Conservation (phyloP, 306 rosid genomes). For the Begonia fuchsioides region DNA sequence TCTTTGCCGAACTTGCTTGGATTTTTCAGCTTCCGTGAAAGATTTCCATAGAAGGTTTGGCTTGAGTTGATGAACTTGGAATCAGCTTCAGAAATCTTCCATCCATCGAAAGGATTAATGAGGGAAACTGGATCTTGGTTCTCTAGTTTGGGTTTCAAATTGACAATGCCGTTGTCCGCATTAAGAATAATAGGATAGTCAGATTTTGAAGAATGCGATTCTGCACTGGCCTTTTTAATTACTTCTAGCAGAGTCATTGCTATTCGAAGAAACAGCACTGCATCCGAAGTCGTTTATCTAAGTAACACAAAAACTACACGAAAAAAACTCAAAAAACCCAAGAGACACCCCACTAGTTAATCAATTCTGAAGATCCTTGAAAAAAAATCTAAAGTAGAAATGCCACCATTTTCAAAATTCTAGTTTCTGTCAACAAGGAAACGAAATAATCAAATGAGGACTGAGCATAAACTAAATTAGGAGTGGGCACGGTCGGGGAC, state of each 20-base stretch:
- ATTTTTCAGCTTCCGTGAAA: slow-evolving; percentile 30
- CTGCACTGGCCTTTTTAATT: slow-evolving; percentile 27
- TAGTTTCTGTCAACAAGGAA: too few relatives aligned
- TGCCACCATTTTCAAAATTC: too few relatives aligned
- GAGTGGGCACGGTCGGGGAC: too few relatives aligned
- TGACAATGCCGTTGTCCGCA: slow-evolving; percentile 32
- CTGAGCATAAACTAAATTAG: too few relatives aligned
- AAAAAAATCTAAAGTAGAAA: too few relatives aligned
- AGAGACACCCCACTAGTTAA: too few relatives aligned
- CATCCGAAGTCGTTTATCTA: too few relatives aligned
- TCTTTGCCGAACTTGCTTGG: slow-evolving; percentile 17
- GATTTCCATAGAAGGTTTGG: slow-evolving; percentile 30
- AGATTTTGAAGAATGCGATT: slow-evolving; percentile 17
- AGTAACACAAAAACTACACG: too few relatives aligned
- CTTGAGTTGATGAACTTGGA: slow-evolving; percentile 30
- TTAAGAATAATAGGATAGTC: slow-evolving; percentile 59
- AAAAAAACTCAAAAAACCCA: too few relatives aligned
- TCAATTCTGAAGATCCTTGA: too few relatives aligned
- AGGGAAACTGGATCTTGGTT: slow-evolving; percentile 20
- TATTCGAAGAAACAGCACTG: background rate
- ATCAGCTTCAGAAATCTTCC: slow-evolving; percentile 46
- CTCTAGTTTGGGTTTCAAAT: slow-evolving; percentile 29
- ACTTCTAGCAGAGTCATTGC: slow-evolving; percentile 60
- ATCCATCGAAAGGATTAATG: slow-evolving; percentile 33
- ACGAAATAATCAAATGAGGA: too few relatives aligned